Evolutionary conservation across 768 basidiomycete genomes (phyloP).

Genomic region (Russula lepida): DNA sequence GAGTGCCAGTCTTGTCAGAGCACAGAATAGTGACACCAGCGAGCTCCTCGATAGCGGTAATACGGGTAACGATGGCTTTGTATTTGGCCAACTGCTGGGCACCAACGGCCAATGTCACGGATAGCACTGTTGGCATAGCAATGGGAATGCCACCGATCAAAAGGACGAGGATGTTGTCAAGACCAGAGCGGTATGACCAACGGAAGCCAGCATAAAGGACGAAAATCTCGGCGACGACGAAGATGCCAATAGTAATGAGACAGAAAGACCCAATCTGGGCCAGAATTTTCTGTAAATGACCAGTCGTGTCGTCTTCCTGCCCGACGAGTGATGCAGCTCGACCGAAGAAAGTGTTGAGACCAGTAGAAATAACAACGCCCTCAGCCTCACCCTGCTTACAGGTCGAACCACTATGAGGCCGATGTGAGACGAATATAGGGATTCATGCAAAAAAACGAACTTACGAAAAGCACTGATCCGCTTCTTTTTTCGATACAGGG

Average conservation of each 20-base stretch:
- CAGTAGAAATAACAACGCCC: constrained; percentile 97
- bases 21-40: constrained; percentile 98
- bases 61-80: constrained; percentile 99
- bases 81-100: constrained; percentile 98
- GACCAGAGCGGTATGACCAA: constrained; percentile 86
- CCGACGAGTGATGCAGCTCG: constrained; percentile 97
- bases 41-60: constrained; percentile 97
- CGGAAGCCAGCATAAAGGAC: constrained; percentile 89
- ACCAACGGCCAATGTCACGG: constrained; percentile 97
- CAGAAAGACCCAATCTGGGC: constrained; percentile 98
- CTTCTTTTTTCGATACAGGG: constrained; percentile 84
- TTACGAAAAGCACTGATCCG: constrained; percentile 97
- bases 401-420: constrained; percentile 68
- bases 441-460: constrained; percentile 29
- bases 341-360: constrained; percentile 98
- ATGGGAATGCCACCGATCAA: constrained; percentile 99
- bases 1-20: constrained; percentile 97
- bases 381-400: constrained; percentile 99
- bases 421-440: constrained; percentile 9
- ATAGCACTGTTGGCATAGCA: constrained; percentile 98
- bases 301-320: constrained; percentile 94
- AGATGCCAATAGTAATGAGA: constrained; percentile 90
- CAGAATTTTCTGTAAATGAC: constrained; percentile 97
- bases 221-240: constrained; percentile 90
- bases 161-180: constrained; percentile 96